Percentiles rank a stretch among this genome's conserved stretches.
These are phyloP conservation scores for Immersiporthe knoxdaviesiana DNA, from an alignment of 2,329 filamentous ascomycete genomes.

Conservation along the genomic window DNA sequence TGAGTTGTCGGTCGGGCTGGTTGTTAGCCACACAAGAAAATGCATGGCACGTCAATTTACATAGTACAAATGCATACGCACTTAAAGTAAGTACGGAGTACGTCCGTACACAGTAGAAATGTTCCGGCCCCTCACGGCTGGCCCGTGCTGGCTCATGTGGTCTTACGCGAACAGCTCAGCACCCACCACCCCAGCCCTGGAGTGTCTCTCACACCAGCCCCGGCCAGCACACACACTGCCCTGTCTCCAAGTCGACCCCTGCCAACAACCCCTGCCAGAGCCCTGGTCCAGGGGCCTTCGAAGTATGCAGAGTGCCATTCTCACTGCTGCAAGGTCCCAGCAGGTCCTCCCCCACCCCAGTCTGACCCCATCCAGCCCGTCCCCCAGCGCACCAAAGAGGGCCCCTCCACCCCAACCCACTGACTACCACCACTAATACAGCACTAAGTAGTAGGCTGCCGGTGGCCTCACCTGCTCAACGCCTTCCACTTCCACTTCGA, in stretches of 20 bases:
- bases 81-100: no score
- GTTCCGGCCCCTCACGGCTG: neutral
- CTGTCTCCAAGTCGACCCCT: neutral
- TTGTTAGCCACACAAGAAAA: neutral
- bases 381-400: neutral
- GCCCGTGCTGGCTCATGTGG: slow-evolving; percentile 4
- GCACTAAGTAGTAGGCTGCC: no score
- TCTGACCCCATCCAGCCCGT: slow-evolving; percentile 8
- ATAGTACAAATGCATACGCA: no score
- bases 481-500: neutral
- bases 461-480: slow-evolving; percentile 4
- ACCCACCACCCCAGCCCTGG: neutral
- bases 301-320: slow-evolving; percentile 3
- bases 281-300: slow-evolving; percentile 12
- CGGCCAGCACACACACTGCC: neutral
- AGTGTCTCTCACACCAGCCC: slow-evolving; percentile 11
- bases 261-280: neutral
- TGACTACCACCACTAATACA: no score
- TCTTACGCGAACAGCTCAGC: neutral
- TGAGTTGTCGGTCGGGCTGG: neutral
- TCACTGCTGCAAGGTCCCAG: slow-evolving; percentile 14
- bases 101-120: neutral
- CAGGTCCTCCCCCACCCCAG: neutral
- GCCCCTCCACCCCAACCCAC: neutral
- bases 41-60: neutral